Base-by-base conservation (phyloP, 2,329 filamentous ascomycete species). In the Phialophora tarda region DNA sequence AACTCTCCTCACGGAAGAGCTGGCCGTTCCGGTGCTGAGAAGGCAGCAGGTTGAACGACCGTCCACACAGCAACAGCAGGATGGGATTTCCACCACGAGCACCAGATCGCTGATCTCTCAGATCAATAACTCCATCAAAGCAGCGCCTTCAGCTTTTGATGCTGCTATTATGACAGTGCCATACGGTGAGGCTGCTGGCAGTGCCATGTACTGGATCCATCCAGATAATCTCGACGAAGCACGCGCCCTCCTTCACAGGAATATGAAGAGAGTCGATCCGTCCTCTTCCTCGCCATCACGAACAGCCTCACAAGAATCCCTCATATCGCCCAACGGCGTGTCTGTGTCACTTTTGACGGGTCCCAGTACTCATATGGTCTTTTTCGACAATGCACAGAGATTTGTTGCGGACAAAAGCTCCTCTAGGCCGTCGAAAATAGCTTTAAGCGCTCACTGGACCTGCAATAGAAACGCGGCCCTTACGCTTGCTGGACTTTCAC, bases 131-230 rank as follows among this genome's bases (percentile, higher is more conserved):
- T 74, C 77, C 10, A 69, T 81, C n/a, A 74, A 79, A 17, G 73
- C 75, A 48, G 79, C 75, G 6, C 77, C 79, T 47, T 72, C 82
- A 3, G 80, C 83, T 28, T 83, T 85, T 71, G 84, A 86, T 71
- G 75, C 82, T 8, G 79, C 81, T 3, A 71, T 86, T 34, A 78
- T 79, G 14, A 81, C 80, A 10, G 75, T 82, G 1, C 82, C 82
- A 11, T 73, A 85, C 8, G 82, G 82, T 2, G 72, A 78, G 8
- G 71, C 75, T 56, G 82, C 82, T 12, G 78, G 75, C 30, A 81
- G 80, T 60, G 83, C 83, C 1, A 79, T 79, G 17, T 86, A 85
- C 69, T 85, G 84, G 80, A 78, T 86, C 55, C 84, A 86, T 71
- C 75, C 78, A 1, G 84, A 86, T 63, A 82, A 85, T 69, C 72